Evolutionary conservation across 2,329 filamentous ascomycete species (phyloP).

Genomic region (Magnaporthales sp.): DNA sequence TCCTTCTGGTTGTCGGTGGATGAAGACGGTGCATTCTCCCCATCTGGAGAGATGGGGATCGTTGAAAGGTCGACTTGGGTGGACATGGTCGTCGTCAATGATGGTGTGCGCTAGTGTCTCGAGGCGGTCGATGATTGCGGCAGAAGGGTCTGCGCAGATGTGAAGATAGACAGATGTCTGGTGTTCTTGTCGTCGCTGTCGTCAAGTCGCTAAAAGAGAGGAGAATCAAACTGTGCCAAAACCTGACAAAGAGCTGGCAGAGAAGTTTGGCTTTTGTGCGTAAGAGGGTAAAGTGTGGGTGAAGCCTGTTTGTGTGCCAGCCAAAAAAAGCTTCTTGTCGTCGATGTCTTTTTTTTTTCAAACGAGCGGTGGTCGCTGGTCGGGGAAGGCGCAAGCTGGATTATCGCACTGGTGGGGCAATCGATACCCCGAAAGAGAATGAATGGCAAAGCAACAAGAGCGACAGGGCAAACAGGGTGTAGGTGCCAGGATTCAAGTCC

Average conservation of each 20-base stretch:
- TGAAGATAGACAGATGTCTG: not conserved
- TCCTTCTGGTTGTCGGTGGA: conserved; percentile 50
- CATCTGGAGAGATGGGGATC: conserved; percentile 57
- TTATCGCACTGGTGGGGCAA: conserved; percentile 5
- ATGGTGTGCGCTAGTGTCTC: not conserved
- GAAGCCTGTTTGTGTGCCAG: conserved; percentile 2
- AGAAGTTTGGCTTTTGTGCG: not conserved
- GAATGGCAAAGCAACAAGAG: not conserved
- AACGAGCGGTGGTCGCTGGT: not conserved
- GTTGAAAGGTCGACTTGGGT: conserved; percentile 59
- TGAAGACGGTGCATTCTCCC: conserved; percentile 42
- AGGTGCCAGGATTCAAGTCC: not conserved
- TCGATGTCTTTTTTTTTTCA: not conserved
- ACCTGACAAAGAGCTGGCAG: not conserved
- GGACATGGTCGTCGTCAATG: conserved; percentile 22
- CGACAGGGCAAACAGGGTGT: not conserved
- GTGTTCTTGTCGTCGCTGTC: not conserved
- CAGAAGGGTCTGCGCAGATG: not conserved
- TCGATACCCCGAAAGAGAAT: not conserved
- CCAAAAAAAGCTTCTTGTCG: not conserved
- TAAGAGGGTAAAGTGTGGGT: too few relatives aligned
- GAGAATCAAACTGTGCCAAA: not conserved
- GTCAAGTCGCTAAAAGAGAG: not conserved
- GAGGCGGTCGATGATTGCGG: not conserved
- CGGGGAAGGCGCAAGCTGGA: conserved; percentile 3